phyloP scores from a whole-genome alignment of 2,329 filamentous ascomycete species.

The Arthrobotrys sinensis region DNA sequence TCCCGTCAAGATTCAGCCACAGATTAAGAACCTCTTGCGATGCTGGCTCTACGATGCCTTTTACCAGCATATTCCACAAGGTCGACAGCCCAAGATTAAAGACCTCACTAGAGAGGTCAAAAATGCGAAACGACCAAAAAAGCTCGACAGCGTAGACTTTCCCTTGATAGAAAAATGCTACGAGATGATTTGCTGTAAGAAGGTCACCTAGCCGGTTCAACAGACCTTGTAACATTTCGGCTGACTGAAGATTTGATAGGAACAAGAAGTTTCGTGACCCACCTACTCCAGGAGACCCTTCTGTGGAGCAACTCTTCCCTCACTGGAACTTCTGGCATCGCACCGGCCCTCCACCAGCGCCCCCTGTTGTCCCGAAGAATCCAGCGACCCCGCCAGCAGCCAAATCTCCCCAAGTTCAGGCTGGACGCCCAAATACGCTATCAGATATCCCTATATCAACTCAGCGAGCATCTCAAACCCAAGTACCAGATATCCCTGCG shows the following conservation, averaged over 20 bases:
- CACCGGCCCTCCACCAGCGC: no score
- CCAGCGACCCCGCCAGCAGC: no score
- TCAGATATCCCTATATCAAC: not conserved
- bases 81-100: not conserved
- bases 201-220: no score
- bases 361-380: not conserved
- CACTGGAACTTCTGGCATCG: not conserved
- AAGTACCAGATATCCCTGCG: not conserved
- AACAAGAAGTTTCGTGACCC: not conserved
- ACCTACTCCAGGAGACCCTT: not conserved
- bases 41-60: constrained; percentile 41
- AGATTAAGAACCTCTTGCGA: not conserved
- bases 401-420: not conserved
- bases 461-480: not conserved
- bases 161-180: not conserved
- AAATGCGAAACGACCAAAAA: not conserved
- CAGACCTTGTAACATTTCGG: not conserved
- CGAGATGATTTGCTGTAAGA: not conserved
- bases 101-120: not conserved
- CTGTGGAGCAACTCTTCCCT: not conserved
- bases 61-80: constrained; percentile 7
- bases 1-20: not conserved
- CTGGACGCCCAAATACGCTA: not conserved
- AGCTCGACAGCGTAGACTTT: not conserved
- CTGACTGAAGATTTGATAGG: not conserved